A percentile compares a stretch with the other conserved stretches of the same genome.
phyloP scores from a whole-genome alignment of 179 eudicot species.

The Carnegiea gigantea region DNA sequence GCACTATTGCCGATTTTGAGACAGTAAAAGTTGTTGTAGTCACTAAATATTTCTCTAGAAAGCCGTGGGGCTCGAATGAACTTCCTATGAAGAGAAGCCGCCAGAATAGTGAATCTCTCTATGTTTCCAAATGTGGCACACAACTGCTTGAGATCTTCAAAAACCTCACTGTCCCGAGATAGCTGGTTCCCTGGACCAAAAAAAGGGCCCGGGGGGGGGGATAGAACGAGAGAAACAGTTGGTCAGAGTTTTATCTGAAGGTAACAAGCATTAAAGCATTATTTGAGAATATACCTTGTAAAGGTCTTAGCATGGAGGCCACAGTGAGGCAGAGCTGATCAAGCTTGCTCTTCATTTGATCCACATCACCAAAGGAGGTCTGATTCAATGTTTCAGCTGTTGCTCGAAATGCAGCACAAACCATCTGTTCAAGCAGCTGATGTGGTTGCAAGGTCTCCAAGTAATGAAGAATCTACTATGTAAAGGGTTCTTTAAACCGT shows the following conservation, averaged over 20 bases:
- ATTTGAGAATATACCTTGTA: conserved; percentile 52
- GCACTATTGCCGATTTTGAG: conserved; percentile 60
- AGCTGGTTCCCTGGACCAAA: conserved; percentile 50
- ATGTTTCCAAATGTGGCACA: conserved; percentile 60
- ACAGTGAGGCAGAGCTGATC: conserved; percentile 73
- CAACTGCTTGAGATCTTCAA: conserved; percentile 63
- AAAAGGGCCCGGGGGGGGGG: neutral
- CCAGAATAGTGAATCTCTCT: conserved; percentile 62
- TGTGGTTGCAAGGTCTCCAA: conserved; percentile 85
- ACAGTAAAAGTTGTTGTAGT: conserved; percentile 59
- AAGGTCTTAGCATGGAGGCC: conserved; percentile 62
- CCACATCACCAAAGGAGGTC: conserved; percentile 64
- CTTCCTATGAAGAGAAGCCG: conserved; percentile 84
- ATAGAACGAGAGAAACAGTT: neutral
- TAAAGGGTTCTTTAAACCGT: conserved; percentile 14
- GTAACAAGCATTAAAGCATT: conserved; percentile 1
- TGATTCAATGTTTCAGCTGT: conserved; percentile 73
- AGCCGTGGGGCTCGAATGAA: conserved; percentile 69
- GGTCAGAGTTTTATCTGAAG: neutral
- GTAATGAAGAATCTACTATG: conserved; percentile 78
- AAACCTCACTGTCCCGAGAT: conserved; percentile 43
- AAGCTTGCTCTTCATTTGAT: conserved; percentile 63
- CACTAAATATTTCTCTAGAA: conserved; percentile 53
- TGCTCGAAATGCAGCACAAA: conserved; percentile 85
- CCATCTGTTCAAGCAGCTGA: conserved; percentile 95